These are phyloP conservation scores for Paulinella micropora DNA, from an alignment of 78 protist genomes.

Conservation along the genomic window DNA sequence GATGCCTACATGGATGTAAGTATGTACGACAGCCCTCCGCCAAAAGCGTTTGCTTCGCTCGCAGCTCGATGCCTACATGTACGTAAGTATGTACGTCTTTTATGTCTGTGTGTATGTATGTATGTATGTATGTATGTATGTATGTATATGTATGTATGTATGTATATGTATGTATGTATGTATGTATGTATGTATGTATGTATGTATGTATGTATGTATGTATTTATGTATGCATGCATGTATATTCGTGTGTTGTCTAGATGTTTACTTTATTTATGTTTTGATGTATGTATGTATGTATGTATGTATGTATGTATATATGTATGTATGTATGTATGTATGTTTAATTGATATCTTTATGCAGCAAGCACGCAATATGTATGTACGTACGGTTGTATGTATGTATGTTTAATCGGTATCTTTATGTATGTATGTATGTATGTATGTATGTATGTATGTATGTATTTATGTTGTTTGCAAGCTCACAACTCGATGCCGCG, in stretches of 20 bases:
- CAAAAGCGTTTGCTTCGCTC: not conserved
- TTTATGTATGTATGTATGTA: no score
- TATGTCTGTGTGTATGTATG: not conserved
- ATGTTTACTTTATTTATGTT: no score
- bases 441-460: not conserved
- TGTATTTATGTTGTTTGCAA: not conserved
- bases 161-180: not conserved
- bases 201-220: not conserved
- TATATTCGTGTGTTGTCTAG: not conserved
- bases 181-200: not conserved
- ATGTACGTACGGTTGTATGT: not conserved
- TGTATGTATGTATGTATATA: not conserved
- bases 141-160: not conserved
- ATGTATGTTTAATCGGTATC: not conserved
- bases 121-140: not conserved
- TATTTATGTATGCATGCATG: not conserved
- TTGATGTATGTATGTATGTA: not conserved
- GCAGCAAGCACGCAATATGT: no score
- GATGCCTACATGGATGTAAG: not conserved
- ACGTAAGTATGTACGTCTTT: no score
- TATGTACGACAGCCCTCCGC: not conserved
- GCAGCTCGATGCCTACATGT: not conserved
- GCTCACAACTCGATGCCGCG: no score
- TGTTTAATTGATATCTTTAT: no score
- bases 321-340: not conserved